phyloP scores from a whole-genome alignment of 768 basidiomycete genomes.

The Macrolepiota fuliginosa region DNA sequence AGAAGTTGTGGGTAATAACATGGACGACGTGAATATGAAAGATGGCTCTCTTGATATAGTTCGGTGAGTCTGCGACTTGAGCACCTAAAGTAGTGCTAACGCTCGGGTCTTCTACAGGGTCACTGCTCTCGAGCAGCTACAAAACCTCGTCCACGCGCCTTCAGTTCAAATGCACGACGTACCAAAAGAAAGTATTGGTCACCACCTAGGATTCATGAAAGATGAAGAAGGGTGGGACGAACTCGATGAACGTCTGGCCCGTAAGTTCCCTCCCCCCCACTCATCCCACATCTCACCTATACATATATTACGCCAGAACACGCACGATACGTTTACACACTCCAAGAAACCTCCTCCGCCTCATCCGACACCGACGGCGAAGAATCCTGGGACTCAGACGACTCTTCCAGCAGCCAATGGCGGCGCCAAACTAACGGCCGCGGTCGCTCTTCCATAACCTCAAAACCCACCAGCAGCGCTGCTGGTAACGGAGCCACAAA shows the following conservation, averaged over 20 bases:
- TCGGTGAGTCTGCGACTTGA: conserved; percentile 43
- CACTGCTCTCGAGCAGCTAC: conserved; percentile 38
- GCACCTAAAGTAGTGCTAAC: neutral
- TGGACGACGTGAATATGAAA: conserved; percentile 88
- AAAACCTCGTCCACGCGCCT: conserved; percentile 63
- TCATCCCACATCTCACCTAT: neutral
- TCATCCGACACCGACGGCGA: conserved; percentile 30
- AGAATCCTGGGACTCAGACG: conserved; percentile 54
- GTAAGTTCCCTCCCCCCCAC: conserved; percentile 50
- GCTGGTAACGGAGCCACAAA: conserved; percentile 14
- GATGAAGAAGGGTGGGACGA: conserved; percentile 56
- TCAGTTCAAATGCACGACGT: conserved; percentile 86
- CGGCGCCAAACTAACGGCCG: conserved; percentile 17
- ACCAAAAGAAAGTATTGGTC: conserved; percentile 64
- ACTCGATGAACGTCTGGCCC: conserved; percentile 67
- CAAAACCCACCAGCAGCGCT: neutral
- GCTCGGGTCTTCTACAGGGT: conserved; percentile 17
- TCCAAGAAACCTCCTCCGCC: conserved; percentile 47
- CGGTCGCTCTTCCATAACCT: conserved; percentile 10
- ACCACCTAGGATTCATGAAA: conserved; percentile 56
- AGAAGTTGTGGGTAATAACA: conserved; percentile 88
- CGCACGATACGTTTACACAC: conserved; percentile 58
- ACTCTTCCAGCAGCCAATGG: conserved; percentile 33
- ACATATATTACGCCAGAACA: conserved; percentile 44
- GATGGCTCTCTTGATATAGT: conserved; percentile 81